Base-by-base conservation (phyloP, 192 early-diverging fungal genomes). In the Lobosporangium transversale region DNA sequence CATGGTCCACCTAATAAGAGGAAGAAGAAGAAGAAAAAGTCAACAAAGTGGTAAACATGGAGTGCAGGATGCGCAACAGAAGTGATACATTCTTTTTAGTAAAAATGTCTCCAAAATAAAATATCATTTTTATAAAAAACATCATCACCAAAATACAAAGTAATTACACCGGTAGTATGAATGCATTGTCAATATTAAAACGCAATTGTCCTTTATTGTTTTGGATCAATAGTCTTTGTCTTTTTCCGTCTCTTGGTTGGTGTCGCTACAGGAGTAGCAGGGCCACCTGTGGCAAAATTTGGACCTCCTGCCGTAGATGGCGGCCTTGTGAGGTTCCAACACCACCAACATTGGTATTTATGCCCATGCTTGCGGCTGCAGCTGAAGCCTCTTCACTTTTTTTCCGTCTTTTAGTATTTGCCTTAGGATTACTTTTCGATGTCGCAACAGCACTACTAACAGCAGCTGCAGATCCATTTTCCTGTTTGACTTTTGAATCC, bases 1-100 rank as follows among this genome's bases (percentile, higher is more conserved):
- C n/a, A n/a, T n/a, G n/a, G n/a, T n/a, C n/a, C n/a, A n/a, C n/a
- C n/a, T n/a, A n/a, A n/a, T n/a, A 74, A 71, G 55, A 71, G 62
- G 53, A 70, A 70, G 53, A 70, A 74, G 27, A 74, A 74, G 43
- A 74, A 73, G 70, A 73, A 74, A 27, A 74, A 74, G 55, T 52
- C 47, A 27, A 60, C 3, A 17, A 74, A 74, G 70, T 74, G 65
- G 21, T 36, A 9, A n/a, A n/a, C n/a, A n/a, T n/a, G n/a, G n/a
- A n/a, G n/a, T n/a, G n/a, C n/a, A n/a, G n/a, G n/a, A n/a, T n/a
- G n/a, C n/a, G n/a, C n/a, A n/a, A n/a, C n/a, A n/a, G n/a, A n/a
- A n/a, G n/a, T n/a, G n/a, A n/a, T n/a, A n/a, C n/a, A n/a, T n/a
- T n/a, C n/a, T n/a, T n/a, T n/a, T n/a, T n/a, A n/a, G n/a, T n/a